phyloP scores from a whole-genome alignment of 306 rosid species.

The Ceratonia siliqua region DNA sequence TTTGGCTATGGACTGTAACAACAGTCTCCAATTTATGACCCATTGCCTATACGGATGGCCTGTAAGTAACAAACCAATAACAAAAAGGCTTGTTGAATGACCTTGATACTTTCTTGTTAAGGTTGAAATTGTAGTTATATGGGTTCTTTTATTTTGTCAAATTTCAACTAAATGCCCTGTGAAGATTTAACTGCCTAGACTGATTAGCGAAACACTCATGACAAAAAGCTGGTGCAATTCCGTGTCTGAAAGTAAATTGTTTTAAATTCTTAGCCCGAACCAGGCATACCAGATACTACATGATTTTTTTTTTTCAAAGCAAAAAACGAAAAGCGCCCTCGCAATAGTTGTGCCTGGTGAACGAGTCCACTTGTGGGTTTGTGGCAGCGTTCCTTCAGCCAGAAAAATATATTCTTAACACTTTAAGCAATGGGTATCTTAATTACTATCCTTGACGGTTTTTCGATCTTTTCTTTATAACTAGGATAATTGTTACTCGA shows the following conservation, averaged over 20 bases:
- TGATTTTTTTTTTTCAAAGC: too few relatives aligned
- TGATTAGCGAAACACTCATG: neutral
- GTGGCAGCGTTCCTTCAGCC: neutral
- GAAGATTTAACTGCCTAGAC: neutral
- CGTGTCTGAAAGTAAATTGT: neutral
- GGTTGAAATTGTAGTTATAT: neutral
- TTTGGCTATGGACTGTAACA: neutral
- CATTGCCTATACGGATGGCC: neutral
- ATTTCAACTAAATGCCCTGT: neutral
- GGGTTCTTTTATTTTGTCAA: neutral
- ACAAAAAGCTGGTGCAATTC: neutral
- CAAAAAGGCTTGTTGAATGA: neutral
- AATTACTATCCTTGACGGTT: neutral
- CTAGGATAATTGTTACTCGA: too few relatives aligned
- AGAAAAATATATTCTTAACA: neutral
- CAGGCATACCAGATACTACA: neutral
- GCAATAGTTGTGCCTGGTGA: neutral
- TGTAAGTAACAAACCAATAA: neutral
- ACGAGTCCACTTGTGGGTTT: neutral
- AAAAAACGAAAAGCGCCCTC: neutral
- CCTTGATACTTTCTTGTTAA: constrained; percentile 1
- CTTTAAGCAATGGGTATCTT: neutral
- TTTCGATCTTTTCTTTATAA: neutral
- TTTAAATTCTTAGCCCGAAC: neutral
- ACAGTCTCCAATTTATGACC: neutral